These are phyloP conservation scores for Xylaria bambusicola DNA, from an alignment of 495 filamentous ascomycete genomes.

Conservation along the genomic window DNA sequence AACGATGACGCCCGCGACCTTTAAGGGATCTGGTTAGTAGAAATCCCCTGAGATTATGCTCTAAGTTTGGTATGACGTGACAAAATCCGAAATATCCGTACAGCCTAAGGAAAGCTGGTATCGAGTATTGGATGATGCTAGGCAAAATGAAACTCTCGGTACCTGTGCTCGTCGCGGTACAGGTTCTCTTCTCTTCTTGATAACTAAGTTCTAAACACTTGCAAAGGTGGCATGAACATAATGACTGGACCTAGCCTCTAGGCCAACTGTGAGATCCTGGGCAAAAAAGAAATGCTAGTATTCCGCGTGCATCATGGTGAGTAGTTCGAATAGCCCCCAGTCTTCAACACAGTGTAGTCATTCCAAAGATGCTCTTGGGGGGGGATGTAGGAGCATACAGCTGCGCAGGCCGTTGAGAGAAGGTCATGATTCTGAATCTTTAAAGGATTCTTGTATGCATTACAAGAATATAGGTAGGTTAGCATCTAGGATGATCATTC, in stretches of 20 bases:
- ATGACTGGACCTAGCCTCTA: slow-evolving; percentile 48
- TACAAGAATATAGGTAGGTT: no score
- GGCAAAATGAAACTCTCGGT: slow-evolving; percentile 47
- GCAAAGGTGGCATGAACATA: slow-evolving; percentile 46
- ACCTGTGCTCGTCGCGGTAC: slow-evolving; percentile 45
- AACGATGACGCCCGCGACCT: no score
- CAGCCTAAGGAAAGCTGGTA: slow-evolving; percentile 49
- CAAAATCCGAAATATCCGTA: slow-evolving; percentile 36
- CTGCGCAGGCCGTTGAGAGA: no score
- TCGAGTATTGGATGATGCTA: slow-evolving; percentile 43
- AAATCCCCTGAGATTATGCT: slow-evolving; percentile 17
- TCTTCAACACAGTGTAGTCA: slow-evolving; percentile 46
- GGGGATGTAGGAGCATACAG: no score
- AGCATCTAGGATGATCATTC: no score
- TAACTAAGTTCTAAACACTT: slow-evolving; percentile 46
- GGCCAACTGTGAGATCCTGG: slow-evolving; percentile 43
- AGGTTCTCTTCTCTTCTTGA: slow-evolving; percentile 35
- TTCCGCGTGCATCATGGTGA: no score
- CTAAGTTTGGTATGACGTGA: slow-evolving; percentile 34
- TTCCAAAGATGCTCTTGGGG: no score
- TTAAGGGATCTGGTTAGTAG: slow-evolving; percentile 29
- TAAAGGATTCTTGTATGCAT: no score
- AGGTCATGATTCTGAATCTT: no score
- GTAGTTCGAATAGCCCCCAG: slow-evolving; percentile 36
- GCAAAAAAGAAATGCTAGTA: slow-evolving; percentile 51